A percentile compares a stretch with the other conserved stretches of the same genome.
phyloP scores from a whole-genome alignment of 768 basidiomycete genomes.

The Boletus coccyginus region DNA sequence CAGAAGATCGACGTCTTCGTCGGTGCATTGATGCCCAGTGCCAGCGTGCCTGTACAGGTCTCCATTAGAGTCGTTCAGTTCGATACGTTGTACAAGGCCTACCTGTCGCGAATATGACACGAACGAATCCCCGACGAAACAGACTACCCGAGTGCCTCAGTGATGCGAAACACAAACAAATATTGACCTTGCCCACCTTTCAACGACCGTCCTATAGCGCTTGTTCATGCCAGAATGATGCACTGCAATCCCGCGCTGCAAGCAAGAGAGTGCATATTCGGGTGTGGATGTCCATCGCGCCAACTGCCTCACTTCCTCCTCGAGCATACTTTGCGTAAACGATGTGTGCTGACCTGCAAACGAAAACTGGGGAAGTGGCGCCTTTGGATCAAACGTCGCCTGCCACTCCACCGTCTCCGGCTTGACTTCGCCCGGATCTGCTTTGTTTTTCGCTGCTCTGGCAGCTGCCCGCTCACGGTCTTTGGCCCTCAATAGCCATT shows the following conservation, averaged over 20 bases:
- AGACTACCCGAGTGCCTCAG: constrained; percentile 22
- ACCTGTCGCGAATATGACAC: constrained; percentile 69
- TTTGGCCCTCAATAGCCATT: constrained; percentile 46
- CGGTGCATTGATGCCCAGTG: constrained; percentile 75
- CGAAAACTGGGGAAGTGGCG: constrained; percentile 58
- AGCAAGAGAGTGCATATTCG: constrained; percentile 45
- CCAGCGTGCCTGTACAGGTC: constrained; percentile 51
- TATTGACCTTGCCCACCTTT: constrained; percentile 41
- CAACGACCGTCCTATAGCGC: constrained; percentile 53
- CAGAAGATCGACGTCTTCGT: constrained; percentile 64
- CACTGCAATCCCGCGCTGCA: constrained; percentile 61
- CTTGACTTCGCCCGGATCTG: constrained; percentile 26
- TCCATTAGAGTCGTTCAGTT: not conserved
- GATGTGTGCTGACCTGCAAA: constrained; percentile 46
- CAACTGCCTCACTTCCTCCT: constrained; percentile 44
- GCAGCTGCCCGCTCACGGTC: constrained; percentile 46
- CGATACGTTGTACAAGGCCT: not conserved
- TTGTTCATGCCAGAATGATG: constrained; percentile 73
- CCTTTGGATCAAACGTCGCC: constrained; percentile 52
- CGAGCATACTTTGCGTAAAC: constrained; percentile 47
- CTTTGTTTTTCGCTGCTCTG: constrained; percentile 39
- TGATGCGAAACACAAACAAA: not conserved
- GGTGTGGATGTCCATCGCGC: constrained; percentile 32
- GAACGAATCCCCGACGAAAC: constrained; percentile 60
- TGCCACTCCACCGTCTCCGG: constrained; percentile 43